phyloP scores from a whole-genome alignment of 257 asterid genomes.

The Nemophila menziesii region DNA sequence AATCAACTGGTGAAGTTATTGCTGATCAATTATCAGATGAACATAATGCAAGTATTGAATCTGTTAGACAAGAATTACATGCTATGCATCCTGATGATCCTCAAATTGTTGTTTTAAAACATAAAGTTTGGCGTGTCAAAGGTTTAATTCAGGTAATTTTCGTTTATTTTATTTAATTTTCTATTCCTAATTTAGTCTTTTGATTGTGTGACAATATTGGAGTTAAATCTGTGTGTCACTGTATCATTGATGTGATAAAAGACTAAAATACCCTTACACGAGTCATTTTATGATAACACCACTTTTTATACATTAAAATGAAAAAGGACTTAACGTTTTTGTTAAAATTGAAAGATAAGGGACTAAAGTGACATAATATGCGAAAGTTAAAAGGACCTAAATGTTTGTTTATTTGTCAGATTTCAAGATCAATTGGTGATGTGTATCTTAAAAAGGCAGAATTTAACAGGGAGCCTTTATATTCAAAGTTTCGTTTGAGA shows the following conservation, averaged over 20 bases:
- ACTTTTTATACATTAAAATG: no score
- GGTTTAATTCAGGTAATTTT: conserved; percentile 45
- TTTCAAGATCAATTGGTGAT: conserved; percentile 44
- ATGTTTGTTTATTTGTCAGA: conserved; percentile 17
- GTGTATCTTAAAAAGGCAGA: conserved; percentile 39
- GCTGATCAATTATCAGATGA: conserved; percentile 38
- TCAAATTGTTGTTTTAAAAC: conserved; percentile 33
- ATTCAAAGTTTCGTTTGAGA: conserved; percentile 35
- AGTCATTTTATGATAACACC: no score
- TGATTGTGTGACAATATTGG: no score
- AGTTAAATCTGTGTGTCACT: no score
- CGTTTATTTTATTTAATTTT: no score
- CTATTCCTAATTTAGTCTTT: no score
- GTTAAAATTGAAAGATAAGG: no score
- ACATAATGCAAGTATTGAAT: conserved; percentile 40
- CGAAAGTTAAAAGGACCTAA: no score
- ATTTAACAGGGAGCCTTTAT: conserved; percentile 36
- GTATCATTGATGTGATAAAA: no score
- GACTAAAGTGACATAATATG: no score
- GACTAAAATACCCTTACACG: no score
- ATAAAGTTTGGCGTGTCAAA: conserved; percentile 45
- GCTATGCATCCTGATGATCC: conserved; percentile 41
- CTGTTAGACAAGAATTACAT: conserved; percentile 37
- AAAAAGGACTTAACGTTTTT: no score
- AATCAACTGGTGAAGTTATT: conserved; percentile 34